Conservation (phyloP, 1,284 basidiomycete genomes). For the Thelephora terrestris region DNA sequence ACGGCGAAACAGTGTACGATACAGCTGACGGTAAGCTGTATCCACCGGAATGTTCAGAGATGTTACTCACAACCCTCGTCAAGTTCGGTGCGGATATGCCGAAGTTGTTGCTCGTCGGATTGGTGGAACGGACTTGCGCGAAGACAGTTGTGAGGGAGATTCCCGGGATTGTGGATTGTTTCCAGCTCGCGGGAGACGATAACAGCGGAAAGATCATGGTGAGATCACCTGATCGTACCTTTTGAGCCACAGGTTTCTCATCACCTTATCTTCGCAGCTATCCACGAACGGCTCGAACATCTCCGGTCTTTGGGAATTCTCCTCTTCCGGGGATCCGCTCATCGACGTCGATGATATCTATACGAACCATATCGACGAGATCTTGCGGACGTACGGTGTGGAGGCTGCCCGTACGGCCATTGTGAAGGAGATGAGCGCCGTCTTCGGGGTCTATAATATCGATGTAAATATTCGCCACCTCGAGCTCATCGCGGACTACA, state of each 20-base stretch:
- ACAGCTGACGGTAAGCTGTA: slow-evolving; percentile 62
- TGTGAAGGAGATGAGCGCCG: slow-evolving; percentile 79
- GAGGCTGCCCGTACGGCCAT: slow-evolving; percentile 96
- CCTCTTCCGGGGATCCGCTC: slow-evolving; percentile 51
- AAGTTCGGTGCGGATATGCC: slow-evolving; percentile 68
- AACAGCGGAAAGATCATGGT: slow-evolving; percentile 49
- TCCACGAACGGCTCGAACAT: slow-evolving; percentile 91
- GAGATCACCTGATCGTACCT: no score
- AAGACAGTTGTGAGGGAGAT: slow-evolving; percentile 85
- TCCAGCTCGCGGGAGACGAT: slow-evolving; percentile 53
- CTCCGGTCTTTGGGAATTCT: slow-evolving; percentile 84
- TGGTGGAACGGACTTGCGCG: slow-evolving; percentile 80
- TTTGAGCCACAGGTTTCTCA: slow-evolving; percentile 10
- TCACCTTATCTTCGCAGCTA: slow-evolving; percentile 32
- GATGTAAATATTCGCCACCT: slow-evolving; percentile 93
- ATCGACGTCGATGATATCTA: slow-evolving; percentile 81
- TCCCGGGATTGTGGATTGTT: slow-evolving; percentile 75
- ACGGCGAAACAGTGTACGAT: slow-evolving; percentile 67
- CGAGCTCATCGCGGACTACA: slow-evolving; percentile 97
- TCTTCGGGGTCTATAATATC: slow-evolving; percentile 98
- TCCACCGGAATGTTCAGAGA: background rate
- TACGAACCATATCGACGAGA: slow-evolving; percentile 94
- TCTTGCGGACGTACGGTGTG: slow-evolving; percentile 90
- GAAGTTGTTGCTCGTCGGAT: slow-evolving; percentile 86
- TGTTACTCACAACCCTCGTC: slow-evolving; percentile 7